Conservation (phyloP, 2,329 filamentous ascomycete species). For the Fusarium metavorans region DNA sequence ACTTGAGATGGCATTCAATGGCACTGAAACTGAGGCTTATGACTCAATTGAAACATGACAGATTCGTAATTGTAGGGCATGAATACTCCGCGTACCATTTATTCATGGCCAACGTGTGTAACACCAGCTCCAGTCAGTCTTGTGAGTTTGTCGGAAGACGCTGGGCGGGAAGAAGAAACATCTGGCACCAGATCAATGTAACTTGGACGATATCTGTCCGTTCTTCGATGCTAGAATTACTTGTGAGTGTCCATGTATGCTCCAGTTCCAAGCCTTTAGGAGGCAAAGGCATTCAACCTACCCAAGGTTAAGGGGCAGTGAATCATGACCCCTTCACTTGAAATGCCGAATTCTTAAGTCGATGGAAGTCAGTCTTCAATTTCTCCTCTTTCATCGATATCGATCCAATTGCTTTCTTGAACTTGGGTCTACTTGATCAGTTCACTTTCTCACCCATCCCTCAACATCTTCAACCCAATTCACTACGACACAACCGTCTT, state of each 20-base stretch:
- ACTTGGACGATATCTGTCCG: background rate
- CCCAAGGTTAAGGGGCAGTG: no score
- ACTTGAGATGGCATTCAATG: background rate
- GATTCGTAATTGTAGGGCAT: no score
- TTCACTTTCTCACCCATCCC: background rate
- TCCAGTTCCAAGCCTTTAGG: background rate
- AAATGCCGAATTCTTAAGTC: background rate
- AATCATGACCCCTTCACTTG: background rate
- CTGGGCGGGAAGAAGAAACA: background rate
- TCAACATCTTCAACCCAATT: background rate
- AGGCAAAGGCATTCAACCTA: no score
- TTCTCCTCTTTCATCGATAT: background rate
- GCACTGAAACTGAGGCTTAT: background rate
- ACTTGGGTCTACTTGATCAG: background rate
- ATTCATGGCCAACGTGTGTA: background rate
- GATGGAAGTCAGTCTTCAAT: background rate
- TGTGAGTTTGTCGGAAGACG: background rate
- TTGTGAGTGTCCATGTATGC: background rate
- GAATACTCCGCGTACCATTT: background rate
- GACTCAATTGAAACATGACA: background rate
- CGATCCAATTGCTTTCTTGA: background rate
- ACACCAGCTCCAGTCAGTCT: background rate
- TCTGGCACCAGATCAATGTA: background rate
- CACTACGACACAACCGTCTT: background rate
- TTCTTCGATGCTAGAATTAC: background rate